Evolutionary conservation across 1,284 basidiomycete species (phyloP).

Genomic region (Tremellales sp.): DNA sequence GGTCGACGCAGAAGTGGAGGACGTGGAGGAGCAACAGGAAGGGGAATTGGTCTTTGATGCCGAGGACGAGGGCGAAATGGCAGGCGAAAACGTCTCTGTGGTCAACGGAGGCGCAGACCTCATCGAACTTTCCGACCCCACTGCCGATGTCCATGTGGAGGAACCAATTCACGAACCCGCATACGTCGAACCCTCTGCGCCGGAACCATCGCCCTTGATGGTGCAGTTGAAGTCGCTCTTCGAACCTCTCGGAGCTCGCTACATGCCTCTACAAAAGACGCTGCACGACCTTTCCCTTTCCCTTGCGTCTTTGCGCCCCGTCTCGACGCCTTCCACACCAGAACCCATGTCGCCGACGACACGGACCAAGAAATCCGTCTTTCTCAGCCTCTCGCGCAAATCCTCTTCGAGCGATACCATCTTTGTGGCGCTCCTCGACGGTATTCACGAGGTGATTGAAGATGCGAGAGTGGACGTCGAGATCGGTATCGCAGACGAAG

Average conservation of each 20-base stretch:
- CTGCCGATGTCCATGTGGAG: constrained; percentile 4
- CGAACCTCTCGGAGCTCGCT: constrained; percentile 28
- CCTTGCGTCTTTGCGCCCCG: constrained; percentile 29
- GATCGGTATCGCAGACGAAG: constrained; percentile 74
- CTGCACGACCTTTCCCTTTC: constrained; percentile 43
- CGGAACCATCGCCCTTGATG: constrained; percentile 17
- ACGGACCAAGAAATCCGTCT: background rate
- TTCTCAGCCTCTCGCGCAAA: background rate
- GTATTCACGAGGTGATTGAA: constrained; percentile 73
- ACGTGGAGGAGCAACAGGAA: constrained; percentile 2
- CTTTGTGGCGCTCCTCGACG: constrained; percentile 58
- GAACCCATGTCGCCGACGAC: background rate
- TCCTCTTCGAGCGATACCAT: constrained; percentile 37
- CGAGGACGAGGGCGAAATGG: constrained; percentile 11
- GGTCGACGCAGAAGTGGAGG: constrained; percentile 7
- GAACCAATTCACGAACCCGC: background rate
- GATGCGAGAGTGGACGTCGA: constrained; percentile 81
- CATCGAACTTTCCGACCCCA: constrained; percentile 5
- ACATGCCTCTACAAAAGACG: constrained; percentile 35
- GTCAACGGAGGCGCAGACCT: constrained; percentile 5
- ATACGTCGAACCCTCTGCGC: constrained; percentile 7
- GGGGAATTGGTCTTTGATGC: constrained; percentile 14
- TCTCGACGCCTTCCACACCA: constrained; percentile 15
- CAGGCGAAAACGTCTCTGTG: constrained; percentile 3
- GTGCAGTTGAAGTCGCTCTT: constrained; percentile 27